Conservation (phyloP, 495 filamentous ascomycete species). For the Aspergillus sparsus region DNA sequence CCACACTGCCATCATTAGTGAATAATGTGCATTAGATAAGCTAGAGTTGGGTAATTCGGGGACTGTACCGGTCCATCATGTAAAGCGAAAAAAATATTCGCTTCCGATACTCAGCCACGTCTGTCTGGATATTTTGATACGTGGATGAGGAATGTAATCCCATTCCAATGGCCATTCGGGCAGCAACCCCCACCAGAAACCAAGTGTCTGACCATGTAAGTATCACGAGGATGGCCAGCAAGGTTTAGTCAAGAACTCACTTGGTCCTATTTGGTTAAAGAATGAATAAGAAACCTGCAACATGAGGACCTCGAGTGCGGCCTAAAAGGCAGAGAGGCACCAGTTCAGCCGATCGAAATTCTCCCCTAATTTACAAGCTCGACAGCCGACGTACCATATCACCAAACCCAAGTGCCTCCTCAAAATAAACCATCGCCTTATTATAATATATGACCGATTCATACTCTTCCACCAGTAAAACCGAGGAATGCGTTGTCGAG, state of each 20-base stretch:
- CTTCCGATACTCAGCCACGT: conserved; percentile 36
- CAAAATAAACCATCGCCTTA: conserved; percentile 42
- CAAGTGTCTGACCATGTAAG: conserved; percentile 30
- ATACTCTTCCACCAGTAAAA: conserved; percentile 39
- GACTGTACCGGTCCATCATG: conserved; percentile 47
- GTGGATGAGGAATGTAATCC: conserved; percentile 31
- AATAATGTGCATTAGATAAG: not conserved
- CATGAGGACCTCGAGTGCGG: conserved; percentile 41
- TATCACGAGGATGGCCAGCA: too few species aligned
- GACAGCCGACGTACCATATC: conserved; percentile 32
- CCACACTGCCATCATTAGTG: conserved; percentile 28
- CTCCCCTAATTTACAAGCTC: too few species aligned
- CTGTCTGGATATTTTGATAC: conserved; percentile 25
- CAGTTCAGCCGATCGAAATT: too few species aligned
- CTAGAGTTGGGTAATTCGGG: not conserved
- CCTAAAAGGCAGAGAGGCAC: conserved; percentile 20
- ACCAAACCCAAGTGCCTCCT: conserved; percentile 36
- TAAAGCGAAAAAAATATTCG: conserved; percentile 45
- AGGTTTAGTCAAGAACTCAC: conserved; percentile 23
- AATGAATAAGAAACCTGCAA: conserved; percentile 46
- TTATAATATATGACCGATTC: conserved; percentile 39
- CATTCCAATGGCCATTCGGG: conserved; percentile 39
- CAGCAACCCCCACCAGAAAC: conserved; percentile 37
- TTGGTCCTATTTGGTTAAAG: conserved; percentile 45
- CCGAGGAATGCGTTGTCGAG: conserved; percentile 40